Evolutionary conservation across 2,329 filamentous ascomycete genomes (phyloP).

Genomic region (Ciborinia camelliae): DNA sequence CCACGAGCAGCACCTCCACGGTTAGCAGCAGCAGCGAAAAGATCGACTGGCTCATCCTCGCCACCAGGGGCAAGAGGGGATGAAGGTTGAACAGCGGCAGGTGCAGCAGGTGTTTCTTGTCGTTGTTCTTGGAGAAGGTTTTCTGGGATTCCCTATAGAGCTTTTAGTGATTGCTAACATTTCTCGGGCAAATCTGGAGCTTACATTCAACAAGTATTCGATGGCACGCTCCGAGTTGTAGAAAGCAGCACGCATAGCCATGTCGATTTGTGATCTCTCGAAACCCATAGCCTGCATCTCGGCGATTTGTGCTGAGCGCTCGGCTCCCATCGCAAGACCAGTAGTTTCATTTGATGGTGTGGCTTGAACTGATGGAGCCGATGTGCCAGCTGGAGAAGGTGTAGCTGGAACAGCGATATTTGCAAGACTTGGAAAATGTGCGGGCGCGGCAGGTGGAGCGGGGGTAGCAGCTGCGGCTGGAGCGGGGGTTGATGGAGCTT

Average conservation of each 20-base stretch:
- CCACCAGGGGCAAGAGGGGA: constrained; percentile 46
- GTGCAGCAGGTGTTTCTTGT: constrained; percentile 43
- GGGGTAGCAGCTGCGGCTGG: constrained; percentile 55
- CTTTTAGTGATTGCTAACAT: constrained; percentile 21
- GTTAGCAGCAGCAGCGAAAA: constrained; percentile 84
- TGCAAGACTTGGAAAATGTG: constrained; percentile 51
- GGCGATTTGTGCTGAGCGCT: constrained; percentile 76
- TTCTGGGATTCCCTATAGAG: constrained; percentile 78
- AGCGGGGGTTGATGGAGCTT: constrained; percentile 61
- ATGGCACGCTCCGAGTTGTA: constrained; percentile 97
- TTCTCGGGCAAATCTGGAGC: constrained; percentile 36
- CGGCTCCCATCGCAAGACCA: constrained; percentile 79
- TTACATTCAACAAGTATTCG: constrained; percentile 85
- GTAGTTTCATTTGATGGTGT: constrained; percentile 65
- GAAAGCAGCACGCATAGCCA: constrained; percentile 92
- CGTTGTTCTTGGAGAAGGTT: constrained; percentile 70
- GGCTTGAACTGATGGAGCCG: constrained; percentile 49
- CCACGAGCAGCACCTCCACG: constrained; percentile 45
- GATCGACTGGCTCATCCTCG: constrained; percentile 69
- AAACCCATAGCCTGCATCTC: constrained; percentile 99
- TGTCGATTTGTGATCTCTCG: constrained; percentile 79
- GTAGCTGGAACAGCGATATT: constrained; percentile 48
- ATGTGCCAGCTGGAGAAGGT: constrained; percentile 45
- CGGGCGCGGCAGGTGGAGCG: constrained; percentile 59
- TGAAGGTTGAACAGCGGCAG: constrained; percentile 44